Evolutionary conservation across 352 stramenopile genomes (phyloP), one percentile per base, ranked within the genome.

Genomic region (Elongisporangium undulatum): DNA sequence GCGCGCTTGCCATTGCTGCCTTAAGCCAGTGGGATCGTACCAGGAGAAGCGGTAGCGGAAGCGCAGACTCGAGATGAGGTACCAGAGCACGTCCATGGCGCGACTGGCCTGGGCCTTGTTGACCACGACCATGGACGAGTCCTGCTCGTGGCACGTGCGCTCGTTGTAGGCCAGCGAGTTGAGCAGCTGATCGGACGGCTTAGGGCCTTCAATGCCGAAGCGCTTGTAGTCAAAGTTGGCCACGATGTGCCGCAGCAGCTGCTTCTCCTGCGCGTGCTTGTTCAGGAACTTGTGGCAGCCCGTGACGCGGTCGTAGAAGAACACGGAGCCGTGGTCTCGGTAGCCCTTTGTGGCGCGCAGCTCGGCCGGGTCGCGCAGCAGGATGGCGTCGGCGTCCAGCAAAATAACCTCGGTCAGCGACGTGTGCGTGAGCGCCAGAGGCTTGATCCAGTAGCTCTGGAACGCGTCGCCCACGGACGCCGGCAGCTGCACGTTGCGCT

Each of bases 21-120:
- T 89, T 73, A 16, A 91, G 53, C 83, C 83, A 93, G 51, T 90
- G 89, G 0, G 90, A 67, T 89, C 81, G 9, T 79, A 77, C 64
- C 70, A 90, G n/a, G 77, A 92, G 49, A 85, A 89, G 56, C 76
- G 61, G 68, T 75, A 76, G n/a, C 72, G 61, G 56, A 79, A 79
- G 21, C 68, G 74, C 49, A 73, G 58, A 19, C 71, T 53, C 1
- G 70, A 79, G 58, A 85, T 82, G 29, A 89, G 63, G 57, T 71
- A 82, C 63, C 74, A 81, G 49, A 85, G 63, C 45, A 82, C 54
- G 19, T 82, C 57, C 57, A 82, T 59, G 3, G 71, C 71, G 26
- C 68, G 52, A 0, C 72, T 73, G 0, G 68, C 60, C 3, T 65
- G 59, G 1, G 66, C 51, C 63, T 87, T 87, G 59, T 85, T 71